Conservation (phyloP, 2,329 filamentous ascomycete species). For the Pestalotiopsis sp. region DNA sequence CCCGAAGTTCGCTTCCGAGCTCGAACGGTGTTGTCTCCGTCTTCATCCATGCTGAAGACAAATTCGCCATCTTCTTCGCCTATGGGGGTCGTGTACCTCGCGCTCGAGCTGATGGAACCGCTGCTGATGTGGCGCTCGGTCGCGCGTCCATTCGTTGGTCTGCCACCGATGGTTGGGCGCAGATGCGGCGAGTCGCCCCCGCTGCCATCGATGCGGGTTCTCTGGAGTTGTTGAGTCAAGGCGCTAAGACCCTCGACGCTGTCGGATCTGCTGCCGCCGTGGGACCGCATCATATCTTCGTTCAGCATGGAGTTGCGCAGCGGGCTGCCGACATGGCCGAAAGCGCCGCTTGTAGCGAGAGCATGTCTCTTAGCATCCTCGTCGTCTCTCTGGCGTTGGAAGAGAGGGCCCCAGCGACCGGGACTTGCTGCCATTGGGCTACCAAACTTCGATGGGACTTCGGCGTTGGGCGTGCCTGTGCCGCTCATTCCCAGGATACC, state of each 20-base stretch:
- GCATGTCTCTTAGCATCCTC: conserved; percentile 50
- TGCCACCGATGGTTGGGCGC: conserved; percentile 49
- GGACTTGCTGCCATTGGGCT: conserved; percentile 62
- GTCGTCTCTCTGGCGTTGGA: conserved; percentile 62
- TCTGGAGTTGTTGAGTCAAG: conserved; percentile 63
- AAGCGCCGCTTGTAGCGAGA: conserved; percentile 49
- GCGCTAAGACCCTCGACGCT: conserved; percentile 56
- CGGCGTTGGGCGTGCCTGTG: conserved; percentile 40
- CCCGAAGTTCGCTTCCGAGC: conserved; percentile 52
- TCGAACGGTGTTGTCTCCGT: conserved; percentile 47
- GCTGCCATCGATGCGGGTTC: conserved; percentile 55
- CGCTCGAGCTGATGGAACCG: conserved; percentile 58
- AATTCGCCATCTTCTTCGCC: conserved; percentile 67
- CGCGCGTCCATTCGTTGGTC: conserved; percentile 42
- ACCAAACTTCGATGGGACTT: conserved; percentile 57
- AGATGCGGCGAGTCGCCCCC: conserved; percentile 46
- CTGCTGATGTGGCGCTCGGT: conserved; percentile 63
- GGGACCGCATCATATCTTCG: conserved; percentile 48
- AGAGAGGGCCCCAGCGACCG: conserved; percentile 62
- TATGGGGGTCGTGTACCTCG: conserved; percentile 64
- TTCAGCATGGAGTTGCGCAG: conserved; percentile 65
- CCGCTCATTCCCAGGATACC: conserved; percentile 39
- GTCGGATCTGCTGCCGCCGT: conserved; percentile 41
- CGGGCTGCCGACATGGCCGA: conserved; percentile 68
- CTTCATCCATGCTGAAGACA: conserved; percentile 68